phyloP scores from a whole-genome alignment of 176 grass and related monocot species.

The Oryza australiensis region DNA sequence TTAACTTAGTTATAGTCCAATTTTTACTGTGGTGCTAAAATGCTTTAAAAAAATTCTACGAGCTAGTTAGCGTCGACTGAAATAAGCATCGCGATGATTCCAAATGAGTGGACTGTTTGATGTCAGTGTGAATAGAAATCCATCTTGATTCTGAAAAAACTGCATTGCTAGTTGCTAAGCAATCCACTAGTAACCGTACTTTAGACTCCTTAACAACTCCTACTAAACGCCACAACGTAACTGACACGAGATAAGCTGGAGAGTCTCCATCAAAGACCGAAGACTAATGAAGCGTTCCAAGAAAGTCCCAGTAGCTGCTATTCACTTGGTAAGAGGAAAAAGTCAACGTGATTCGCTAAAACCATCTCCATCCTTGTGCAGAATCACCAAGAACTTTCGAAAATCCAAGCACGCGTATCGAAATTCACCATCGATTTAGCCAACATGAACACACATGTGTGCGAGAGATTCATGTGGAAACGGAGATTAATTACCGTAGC shows the following conservation, averaged over 20 bases:
- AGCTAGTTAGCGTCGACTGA: neutral
- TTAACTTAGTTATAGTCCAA: neutral
- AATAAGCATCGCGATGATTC: too few species aligned
- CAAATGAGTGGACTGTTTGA: too few species aligned
- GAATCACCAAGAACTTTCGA: neutral
- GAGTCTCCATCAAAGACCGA: neutral
- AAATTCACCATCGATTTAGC: neutral
- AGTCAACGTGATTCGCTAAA: constrained; percentile 32
- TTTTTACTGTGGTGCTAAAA: neutral
- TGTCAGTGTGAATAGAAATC: neutral
- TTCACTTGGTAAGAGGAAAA: neutral
- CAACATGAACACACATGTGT: neutral
- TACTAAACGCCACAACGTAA: neutral
- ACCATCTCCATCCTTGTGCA: neutral
- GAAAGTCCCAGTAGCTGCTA: neutral
- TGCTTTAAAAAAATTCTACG: too few species aligned
- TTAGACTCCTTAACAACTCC: neutral
- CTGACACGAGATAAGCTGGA: neutral
- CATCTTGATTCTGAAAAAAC: neutral
- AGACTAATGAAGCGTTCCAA: neutral
- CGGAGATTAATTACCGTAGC: constrained; percentile 57
- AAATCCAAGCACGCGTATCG: neutral
- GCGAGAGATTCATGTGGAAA: neutral
- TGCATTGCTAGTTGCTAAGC: too few species aligned
- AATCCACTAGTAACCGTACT: neutral